Conservation (phyloP, 2,329 filamentous ascomycete genomes). For the Simplicillium sp. region DNA sequence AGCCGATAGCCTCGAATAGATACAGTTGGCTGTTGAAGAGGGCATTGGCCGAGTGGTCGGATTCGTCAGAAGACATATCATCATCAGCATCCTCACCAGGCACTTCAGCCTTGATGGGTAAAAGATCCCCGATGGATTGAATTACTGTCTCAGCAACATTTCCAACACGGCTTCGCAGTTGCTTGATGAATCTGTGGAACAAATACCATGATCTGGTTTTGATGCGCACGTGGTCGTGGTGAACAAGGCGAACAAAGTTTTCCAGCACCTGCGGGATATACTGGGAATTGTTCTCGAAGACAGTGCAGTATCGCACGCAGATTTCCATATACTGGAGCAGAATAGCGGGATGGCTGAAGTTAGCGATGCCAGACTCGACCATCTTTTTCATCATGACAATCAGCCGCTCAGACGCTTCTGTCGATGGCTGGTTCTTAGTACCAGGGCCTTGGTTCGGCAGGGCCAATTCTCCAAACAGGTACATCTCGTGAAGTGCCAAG, state of each 20-base stretch:
- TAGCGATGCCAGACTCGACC: slow-evolving; percentile 82
- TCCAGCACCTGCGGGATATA: slow-evolving; percentile 83
- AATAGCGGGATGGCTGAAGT: slow-evolving; percentile 81
- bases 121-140: slow-evolving; percentile 76
- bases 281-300: slow-evolving; percentile 77
- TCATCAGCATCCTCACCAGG: slow-evolving; percentile 69
- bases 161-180: slow-evolving; percentile 72
- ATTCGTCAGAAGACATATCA: slow-evolving; percentile 92
- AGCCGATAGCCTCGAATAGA: slow-evolving; percentile 89
- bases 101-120: slow-evolving; percentile 85
- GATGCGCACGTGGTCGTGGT: slow-evolving; percentile 79
- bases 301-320: slow-evolving; percentile 84
- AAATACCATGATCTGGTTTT: slow-evolving; percentile 93
- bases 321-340: slow-evolving; percentile 98
- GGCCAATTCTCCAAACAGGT: slow-evolving; percentile 88
- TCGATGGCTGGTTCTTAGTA: slow-evolving; percentile 72
- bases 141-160: slow-evolving; percentile 89
- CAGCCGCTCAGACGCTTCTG: slow-evolving; percentile 69
- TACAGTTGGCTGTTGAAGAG: slow-evolving; percentile 87
- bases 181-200: slow-evolving; percentile 86
- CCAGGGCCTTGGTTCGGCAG: slow-evolving; percentile 81
- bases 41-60: slow-evolving; percentile 81
- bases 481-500: slow-evolving; percentile 90
- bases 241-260: slow-evolving; percentile 82
- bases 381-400: slow-evolving; percentile 92